A percentile compares a stretch with the other conserved stretches of the same genome.
Evolutionary conservation across 139 green algal species (phyloP).

Genomic region (Micromonas pusilla): DNA sequence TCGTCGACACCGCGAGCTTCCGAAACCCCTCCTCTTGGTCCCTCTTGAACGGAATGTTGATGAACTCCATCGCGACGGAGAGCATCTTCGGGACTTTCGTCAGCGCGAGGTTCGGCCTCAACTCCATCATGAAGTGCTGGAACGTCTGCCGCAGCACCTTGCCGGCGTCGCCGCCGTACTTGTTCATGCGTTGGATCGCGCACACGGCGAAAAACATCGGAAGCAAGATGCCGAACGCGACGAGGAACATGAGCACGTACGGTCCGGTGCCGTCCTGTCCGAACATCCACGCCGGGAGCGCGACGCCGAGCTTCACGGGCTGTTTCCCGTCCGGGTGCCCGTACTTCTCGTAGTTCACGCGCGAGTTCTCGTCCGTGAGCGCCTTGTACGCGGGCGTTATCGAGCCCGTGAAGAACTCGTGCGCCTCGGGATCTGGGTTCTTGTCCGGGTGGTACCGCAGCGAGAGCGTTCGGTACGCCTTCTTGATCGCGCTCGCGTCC

Average conservation of each 20-base stretch:
- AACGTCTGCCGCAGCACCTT: conserved; percentile 39
- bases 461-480: conserved; percentile 57
- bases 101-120: conserved; percentile 39
- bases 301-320: conserved; percentile 39
- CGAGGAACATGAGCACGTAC: conserved; percentile 33
- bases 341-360: conserved; percentile 49
- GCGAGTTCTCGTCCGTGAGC: conserved; percentile 43
- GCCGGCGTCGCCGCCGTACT: conserved; percentile 42
- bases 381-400: conserved; percentile 31
- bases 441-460: conserved; percentile 71
- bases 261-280: conserved; percentile 31
- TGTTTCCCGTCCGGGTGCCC: conserved; percentile 50
- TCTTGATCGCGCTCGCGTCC: conserved; percentile 55
- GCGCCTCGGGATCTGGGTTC: conserved; percentile 24
- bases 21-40: conserved; percentile 36
- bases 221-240: conserved; percentile 41
- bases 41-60: conserved; percentile 37
- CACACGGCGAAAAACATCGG: conserved; percentile 35
- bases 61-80: conserved; percentile 37
- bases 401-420: conserved; percentile 15
- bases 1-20: conserved; percentile 29
- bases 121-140: conserved; percentile 30
- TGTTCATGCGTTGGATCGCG: conserved; percentile 34
- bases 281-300: conserved; percentile 45
- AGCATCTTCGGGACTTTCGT: conserved; percentile 40